These are phyloP conservation scores for Bretschneidera sinensis DNA, from an alignment of 345 rosid genomes.

Conservation along the genomic window DNA sequence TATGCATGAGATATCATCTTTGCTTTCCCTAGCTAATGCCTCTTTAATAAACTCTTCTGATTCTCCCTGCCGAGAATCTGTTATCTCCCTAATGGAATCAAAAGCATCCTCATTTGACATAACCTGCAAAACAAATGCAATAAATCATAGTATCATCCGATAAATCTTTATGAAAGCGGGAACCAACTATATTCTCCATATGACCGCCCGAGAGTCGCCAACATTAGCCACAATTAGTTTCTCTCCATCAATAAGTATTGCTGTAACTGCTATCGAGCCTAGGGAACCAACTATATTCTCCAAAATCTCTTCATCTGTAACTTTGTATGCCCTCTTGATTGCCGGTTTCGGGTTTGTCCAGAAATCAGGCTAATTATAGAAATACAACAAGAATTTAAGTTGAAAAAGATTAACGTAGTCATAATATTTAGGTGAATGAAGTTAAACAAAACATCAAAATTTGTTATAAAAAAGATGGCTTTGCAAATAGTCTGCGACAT, in stretches of 20 bases:
- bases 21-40: slow-evolving; percentile 31
- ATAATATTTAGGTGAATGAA: neutral
- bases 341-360: slow-evolving; percentile 34
- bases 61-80: slow-evolving; percentile 31
- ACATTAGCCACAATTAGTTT: slow-evolving; percentile 48
- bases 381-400: neutral
- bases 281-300: slow-evolving; percentile 26
- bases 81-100: slow-evolving; percentile 15
- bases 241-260: slow-evolving; percentile 35
- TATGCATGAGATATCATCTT: slow-evolving; percentile 42
- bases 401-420: neutral
- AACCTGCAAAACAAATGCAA: slow-evolving; percentile 23
- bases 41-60: slow-evolving; percentile 26
- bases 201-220: slow-evolving; percentile 47
- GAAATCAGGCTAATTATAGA: slow-evolving; percentile 33
- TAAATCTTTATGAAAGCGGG: too few relatives aligned
- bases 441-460: slow-evolving; percentile 9
- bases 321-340: slow-evolving; percentile 34
- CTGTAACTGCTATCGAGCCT: slow-evolving; percentile 51
- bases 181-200: too few relatives aligned
- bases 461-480: slow-evolving; percentile 43
- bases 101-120: slow-evolving; percentile 44
- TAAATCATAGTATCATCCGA: too few relatives aligned
- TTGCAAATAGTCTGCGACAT: slow-evolving; percentile 46
- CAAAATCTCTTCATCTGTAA: slow-evolving; percentile 37